Percentiles rank a stretch among this genome's conserved stretches.
phyloP scores from a whole-genome alignment of 2,329 filamentous ascomycete species.

The Conoideocrella luteorostrata region DNA sequence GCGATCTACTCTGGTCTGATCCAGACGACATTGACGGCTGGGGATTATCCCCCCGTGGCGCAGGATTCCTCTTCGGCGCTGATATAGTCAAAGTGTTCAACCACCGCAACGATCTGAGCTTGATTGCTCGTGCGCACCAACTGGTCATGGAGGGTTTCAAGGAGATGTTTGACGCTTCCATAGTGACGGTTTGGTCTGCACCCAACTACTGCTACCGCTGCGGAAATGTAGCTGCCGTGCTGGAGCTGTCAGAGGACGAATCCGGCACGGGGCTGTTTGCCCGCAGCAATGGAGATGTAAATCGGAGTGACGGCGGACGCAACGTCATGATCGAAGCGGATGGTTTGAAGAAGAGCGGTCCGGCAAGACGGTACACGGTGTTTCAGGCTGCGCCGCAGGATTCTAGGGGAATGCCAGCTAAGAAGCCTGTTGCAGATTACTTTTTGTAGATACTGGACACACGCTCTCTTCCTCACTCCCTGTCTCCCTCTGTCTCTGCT shows the following conservation, averaged over 20 bases:
- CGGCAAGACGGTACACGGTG: constrained; percentile 84
- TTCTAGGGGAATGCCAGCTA: constrained; percentile 93
- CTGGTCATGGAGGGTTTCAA: constrained; percentile 99
- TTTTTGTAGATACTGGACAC: constrained; percentile 57
- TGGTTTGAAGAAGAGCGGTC: constrained; percentile 50
- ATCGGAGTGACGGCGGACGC: constrained; percentile 46
- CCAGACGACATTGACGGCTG: constrained; percentile 97
- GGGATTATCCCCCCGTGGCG: constrained; percentile 88
- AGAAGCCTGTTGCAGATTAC: constrained; percentile 97
- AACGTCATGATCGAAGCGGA: constrained; percentile 44
- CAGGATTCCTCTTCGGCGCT: constrained; percentile 89
- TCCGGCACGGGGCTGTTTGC: constrained; percentile 65
- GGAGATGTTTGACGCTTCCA: constrained; percentile 94
- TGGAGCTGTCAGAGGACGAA: constrained; percentile 86
- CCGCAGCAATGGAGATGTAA: constrained; percentile 65
- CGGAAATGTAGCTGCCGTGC: constrained; percentile 89
- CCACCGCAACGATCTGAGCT: constrained; percentile 81
- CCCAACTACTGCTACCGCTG: constrained; percentile 97
- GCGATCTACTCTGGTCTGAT: constrained; percentile 95
- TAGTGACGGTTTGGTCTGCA: constrained; percentile 98
- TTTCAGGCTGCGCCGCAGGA: constrained; percentile 97
- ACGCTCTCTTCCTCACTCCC: too few relatives aligned
- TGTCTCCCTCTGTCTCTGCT: too few relatives aligned
- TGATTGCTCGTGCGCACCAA: constrained; percentile 92
- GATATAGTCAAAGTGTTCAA: constrained; percentile 97